A percentile compares a stretch with the other conserved stretches of the same genome.
These are phyloP conservation scores for Eremomyces bilateralis DNA, from an alignment of 495 filamentous ascomycete genomes.

Conservation along the genomic window DNA sequence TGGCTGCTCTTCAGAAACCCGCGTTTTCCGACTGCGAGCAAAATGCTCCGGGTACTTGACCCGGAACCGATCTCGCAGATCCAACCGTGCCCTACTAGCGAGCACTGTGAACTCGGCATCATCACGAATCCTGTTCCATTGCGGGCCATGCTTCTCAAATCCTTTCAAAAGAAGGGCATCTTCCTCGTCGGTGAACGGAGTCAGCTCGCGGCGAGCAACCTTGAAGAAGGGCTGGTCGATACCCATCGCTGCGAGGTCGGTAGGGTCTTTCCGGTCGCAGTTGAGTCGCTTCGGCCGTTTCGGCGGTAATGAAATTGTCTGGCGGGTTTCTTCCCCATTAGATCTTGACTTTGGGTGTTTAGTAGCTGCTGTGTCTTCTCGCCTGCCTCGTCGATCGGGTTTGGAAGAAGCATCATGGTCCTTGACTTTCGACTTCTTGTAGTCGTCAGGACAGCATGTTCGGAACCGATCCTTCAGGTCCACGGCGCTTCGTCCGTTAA, in stretches of 20 bases:
- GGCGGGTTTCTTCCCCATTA: constrained; percentile 19
- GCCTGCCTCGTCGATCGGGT: neutral
- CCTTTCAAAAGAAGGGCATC: constrained; percentile 59
- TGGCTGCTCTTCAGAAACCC: too few relatives aligned
- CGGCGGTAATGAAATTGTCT: neutral
- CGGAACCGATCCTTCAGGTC: constrained; percentile 75
- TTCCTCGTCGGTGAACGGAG: constrained; percentile 51
- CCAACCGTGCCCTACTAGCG: constrained; percentile 44
- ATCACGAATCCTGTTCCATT: constrained; percentile 62
- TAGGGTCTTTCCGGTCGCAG: constrained; percentile 13
- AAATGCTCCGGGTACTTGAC: constrained; percentile 62
- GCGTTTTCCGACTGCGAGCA: too few relatives aligned
- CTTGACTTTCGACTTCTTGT: constrained; percentile 7
- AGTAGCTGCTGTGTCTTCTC: constrained; percentile 16
- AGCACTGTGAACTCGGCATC: constrained; percentile 42
- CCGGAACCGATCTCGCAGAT: constrained; percentile 64
- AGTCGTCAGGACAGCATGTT: constrained; percentile 43
- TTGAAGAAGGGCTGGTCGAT: constrained; percentile 32
- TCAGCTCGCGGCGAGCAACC: constrained; percentile 26
- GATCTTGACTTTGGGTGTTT: too few relatives aligned
- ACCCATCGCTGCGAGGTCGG: constrained; percentile 6
- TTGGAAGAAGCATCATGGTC: constrained; percentile 2
- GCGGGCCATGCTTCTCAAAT: constrained; percentile 49
- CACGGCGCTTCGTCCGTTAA: constrained; percentile 52
- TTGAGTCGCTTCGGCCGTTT: neutral